Conservation (phyloP, 352 stramenopile genomes). For the Pythium insidiosum region DNA sequence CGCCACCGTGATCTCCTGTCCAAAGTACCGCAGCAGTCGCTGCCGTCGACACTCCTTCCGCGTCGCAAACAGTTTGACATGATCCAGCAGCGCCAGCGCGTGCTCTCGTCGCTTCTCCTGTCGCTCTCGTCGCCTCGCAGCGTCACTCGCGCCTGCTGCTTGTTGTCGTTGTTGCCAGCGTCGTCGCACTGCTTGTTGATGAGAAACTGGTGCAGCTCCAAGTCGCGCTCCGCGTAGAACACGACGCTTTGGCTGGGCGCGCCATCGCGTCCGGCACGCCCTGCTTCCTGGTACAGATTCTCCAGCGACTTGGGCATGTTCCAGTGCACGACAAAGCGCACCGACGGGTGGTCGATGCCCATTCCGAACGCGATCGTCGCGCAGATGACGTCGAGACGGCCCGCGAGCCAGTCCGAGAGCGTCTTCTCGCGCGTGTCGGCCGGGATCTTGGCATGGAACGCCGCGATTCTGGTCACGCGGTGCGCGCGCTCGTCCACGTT, state of each 20-base stretch:
- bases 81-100: conserved; percentile 21
- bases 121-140: conserved; percentile 1
- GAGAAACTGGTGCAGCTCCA: conserved; percentile 27
- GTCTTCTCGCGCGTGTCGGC: conserved; percentile 25
- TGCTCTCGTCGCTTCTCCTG: conserved; percentile 11
- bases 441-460: conserved; percentile 42
- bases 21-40: conserved; percentile 45
- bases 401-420: conserved; percentile 36
- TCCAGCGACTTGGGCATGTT: conserved; percentile 85
- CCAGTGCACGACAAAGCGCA: conserved; percentile 88
- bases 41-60: conserved; percentile 43
- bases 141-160: background rate
- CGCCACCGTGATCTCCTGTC: conserved; percentile 27
- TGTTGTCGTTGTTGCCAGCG: background rate
- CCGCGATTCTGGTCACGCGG: conserved; percentile 15
- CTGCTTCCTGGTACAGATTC: conserved; percentile 96
- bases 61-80: conserved; percentile 33
- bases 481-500: conserved; percentile 10
- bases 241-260: conserved; percentile 73
- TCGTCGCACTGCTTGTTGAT: background rate
- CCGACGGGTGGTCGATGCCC: conserved; percentile 89
- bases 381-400: conserved; percentile 69
- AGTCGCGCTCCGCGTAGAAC: conserved; percentile 53
- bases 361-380: conserved; percentile 93
- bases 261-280: conserved; percentile 92